Conservation (phyloP, 2,329 filamentous ascomycete species). For the Setomelanomma holmii region DNA sequence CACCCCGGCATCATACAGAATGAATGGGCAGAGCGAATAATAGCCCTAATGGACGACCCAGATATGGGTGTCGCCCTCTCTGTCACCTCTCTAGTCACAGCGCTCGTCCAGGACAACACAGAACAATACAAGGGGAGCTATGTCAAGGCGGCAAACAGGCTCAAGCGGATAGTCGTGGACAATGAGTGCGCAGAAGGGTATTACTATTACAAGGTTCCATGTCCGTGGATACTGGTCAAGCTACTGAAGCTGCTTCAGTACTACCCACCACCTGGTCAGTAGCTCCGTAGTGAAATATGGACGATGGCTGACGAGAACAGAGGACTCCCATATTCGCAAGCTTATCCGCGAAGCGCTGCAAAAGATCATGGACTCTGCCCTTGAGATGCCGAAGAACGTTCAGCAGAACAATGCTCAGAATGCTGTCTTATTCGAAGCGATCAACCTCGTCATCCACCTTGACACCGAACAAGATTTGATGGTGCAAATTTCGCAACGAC, state of each 20-base stretch:
- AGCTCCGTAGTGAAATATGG: neutral
- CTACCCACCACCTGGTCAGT: conserved; percentile 85
- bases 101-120: conserved; percentile 90
- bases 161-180: conserved; percentile 91
- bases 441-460: conserved; percentile 96
- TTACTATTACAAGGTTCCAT: conserved; percentile 99
- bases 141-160: conserved; percentile 85
- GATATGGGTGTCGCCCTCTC: conserved; percentile 95
- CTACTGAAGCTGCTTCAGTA: conserved; percentile 91
- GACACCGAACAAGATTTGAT: conserved; percentile 94
- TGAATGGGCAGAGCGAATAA: conserved; percentile 97
- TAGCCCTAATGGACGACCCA: conserved; percentile 96
- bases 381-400: conserved; percentile 96
- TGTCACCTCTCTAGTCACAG: conserved; percentile 94
- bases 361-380: conserved; percentile 86
- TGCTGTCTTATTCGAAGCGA: conserved; percentile 96
- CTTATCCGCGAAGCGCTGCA: conserved; percentile 92
- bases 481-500: conserved; percentile 89
- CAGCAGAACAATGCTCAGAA: conserved; percentile 99
- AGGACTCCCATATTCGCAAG: conserved; percentile 89
- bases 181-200: conserved; percentile 90
- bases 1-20: conserved; percentile 91
- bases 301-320: conserved; percentile 55
- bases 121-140: conserved; percentile 95
- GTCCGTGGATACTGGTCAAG: conserved; percentile 98